Percentiles rank a stretch among this genome's conserved stretches.
Conservation (phyloP, 495 filamentous ascomycete genomes). For the Astrocystis sublimbata region DNA sequence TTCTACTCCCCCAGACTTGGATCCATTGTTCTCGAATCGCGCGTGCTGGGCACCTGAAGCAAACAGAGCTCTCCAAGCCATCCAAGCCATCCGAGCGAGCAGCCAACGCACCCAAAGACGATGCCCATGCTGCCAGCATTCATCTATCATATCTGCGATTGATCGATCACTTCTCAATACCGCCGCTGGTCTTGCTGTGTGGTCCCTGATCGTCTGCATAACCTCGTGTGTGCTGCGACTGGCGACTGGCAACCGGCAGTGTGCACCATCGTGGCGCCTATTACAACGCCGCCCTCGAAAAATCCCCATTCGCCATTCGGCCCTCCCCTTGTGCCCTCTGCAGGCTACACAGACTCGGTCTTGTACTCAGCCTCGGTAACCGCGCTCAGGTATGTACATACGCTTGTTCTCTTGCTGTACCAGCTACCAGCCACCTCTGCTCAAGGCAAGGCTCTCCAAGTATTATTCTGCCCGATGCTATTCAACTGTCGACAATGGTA, state of each 20-base stretch:
- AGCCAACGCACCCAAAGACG: constrained; percentile 4
- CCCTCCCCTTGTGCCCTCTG: background rate
- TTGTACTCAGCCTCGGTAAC: background rate
- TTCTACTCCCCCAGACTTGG: background rate
- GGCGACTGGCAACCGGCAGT: too few species aligned
- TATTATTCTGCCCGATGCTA: background rate
- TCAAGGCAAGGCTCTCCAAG: background rate
- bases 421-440: constrained; percentile 10
- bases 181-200: constrained; percentile 8
- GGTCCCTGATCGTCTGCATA: background rate
- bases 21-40: constrained; percentile 13
- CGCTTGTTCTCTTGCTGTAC: background rate
- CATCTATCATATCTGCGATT: constrained; percentile 6
- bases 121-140: background rate
- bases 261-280: constrained; percentile 1
- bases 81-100: too few species aligned
- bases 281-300: background rate
- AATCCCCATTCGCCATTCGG: background rate
- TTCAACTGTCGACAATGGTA: background rate
- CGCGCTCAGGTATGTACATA: constrained; percentile 1
- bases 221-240: background rate
- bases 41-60: background rate
- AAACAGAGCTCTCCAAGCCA: too few species aligned
- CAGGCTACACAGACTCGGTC: constrained; percentile 1
- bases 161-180: constrained; percentile 14